Conservation (phyloP, 345 rosid genomes). For the Rhodamnia rubescens region DNA sequence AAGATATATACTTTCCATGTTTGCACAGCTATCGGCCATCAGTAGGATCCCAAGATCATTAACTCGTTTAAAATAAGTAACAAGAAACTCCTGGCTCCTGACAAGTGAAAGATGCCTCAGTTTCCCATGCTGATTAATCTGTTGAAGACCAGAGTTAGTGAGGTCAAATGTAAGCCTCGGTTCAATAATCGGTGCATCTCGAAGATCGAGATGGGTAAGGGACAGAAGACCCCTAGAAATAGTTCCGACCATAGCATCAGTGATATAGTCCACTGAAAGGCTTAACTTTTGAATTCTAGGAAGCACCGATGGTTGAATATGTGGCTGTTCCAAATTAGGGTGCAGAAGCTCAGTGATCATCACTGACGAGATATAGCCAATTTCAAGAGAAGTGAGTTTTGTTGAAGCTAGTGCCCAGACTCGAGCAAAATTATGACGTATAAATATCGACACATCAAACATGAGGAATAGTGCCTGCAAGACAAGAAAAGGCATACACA, state of each 20-base stretch:
- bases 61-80: slow-evolving; percentile 66
- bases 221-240: slow-evolving; percentile 56
- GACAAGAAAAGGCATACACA: background rate
- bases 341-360: slow-evolving; percentile 67
- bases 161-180: slow-evolving; percentile 61
- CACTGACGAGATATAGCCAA: slow-evolving; percentile 68
- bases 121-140: slow-evolving; percentile 62
- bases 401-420: slow-evolving; percentile 67
- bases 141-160: slow-evolving; percentile 76
- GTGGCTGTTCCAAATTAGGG: slow-evolving; percentile 22
- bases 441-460: slow-evolving; percentile 68
- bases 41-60: slow-evolving; percentile 87
- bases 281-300: slow-evolving; percentile 59
- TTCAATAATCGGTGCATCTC: slow-evolving; percentile 70
- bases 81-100: slow-evolving; percentile 66
- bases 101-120: slow-evolving; percentile 73
- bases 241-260: slow-evolving; percentile 57
- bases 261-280: slow-evolving; percentile 72
- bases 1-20: slow-evolving; percentile 76
- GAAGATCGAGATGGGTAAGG: slow-evolving; percentile 75
- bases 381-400: slow-evolving; percentile 73
- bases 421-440: slow-evolving; percentile 49
- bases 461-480: slow-evolving; percentile 57
- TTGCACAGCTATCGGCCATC: slow-evolving; percentile 77
- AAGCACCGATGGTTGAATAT: slow-evolving; percentile 27